phyloP scores from a whole-genome alignment of 2,329 filamentous ascomycete genomes.

The Fusarium continuum region DNA sequence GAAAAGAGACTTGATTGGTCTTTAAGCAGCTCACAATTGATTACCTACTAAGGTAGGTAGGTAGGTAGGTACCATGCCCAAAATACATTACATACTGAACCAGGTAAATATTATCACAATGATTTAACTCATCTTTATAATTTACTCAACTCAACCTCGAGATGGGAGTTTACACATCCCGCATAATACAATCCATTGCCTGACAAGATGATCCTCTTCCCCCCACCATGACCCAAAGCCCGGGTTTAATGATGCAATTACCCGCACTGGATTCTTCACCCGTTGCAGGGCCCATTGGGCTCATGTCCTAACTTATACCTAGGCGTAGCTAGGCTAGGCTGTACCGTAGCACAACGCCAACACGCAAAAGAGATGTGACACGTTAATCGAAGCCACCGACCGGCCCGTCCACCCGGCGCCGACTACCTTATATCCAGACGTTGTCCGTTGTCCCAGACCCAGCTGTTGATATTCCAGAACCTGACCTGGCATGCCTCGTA shows the following conservation, averaged over 20 bases:
- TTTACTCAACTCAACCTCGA: not conserved
- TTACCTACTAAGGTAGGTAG: too few relatives aligned
- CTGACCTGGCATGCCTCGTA: slow-evolving; percentile 25
- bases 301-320: too few relatives aligned
- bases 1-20: not conserved
- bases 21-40: not conserved
- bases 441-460: too few relatives aligned
- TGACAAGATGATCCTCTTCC: not conserved
- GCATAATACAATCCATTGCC: not conserved
- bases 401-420: slow-evolving; percentile 14
- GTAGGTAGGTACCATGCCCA: too few relatives aligned
- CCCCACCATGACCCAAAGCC: slow-evolving; percentile 16
- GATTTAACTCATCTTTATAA: not conserved
- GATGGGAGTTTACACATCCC: not conserved
- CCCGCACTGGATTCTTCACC: not conserved
- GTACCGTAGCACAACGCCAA: not conserved
- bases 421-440: not conserved
- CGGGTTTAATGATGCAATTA: slow-evolving; percentile 17
- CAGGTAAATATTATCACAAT: too few relatives aligned
- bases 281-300: not conserved
- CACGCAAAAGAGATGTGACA: not conserved
- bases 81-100: too few relatives aligned
- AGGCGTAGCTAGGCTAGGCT: too few relatives aligned
- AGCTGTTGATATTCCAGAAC: slow-evolving; percentile 2
- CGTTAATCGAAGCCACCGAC: not conserved